These are phyloP conservation scores for Aspergillus sp. DNA, from an alignment of 2,329 filamentous ascomycete genomes.

Conservation along the genomic window DNA sequence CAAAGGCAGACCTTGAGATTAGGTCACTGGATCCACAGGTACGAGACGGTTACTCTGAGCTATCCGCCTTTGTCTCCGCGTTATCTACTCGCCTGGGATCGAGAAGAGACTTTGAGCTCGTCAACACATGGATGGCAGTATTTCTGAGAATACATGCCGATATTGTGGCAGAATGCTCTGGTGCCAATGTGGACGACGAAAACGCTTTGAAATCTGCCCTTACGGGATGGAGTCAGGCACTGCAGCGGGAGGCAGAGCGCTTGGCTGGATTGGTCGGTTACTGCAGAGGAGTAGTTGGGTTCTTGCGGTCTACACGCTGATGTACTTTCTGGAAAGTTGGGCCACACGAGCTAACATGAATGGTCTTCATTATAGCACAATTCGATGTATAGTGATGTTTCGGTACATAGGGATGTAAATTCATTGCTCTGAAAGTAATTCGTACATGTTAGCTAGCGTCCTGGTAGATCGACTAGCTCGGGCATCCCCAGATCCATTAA, in stretches of 20 bases:
- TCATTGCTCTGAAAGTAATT: constrained; percentile 15
- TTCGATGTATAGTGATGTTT: background rate
- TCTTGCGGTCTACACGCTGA: constrained; percentile 64
- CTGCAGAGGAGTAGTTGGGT: constrained; percentile 81
- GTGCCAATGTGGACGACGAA: constrained; percentile 48
- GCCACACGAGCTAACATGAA: too few relatives aligned
- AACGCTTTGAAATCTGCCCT: constrained; percentile 61
- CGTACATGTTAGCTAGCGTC: constrained; percentile 15
- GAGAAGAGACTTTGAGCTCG: constrained; percentile 84
- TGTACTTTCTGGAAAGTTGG: background rate
- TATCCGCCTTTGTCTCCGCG: constrained; percentile 77
- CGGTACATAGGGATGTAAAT: background rate
- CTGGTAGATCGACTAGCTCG: background rate
- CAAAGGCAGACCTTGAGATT: constrained; percentile 86
- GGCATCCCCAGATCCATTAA: background rate
- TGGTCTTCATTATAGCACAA: too few relatives aligned
- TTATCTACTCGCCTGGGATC: constrained; percentile 69
- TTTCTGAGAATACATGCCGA: constrained; percentile 79
- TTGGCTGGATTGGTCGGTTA: constrained; percentile 80
- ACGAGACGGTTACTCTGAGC: constrained; percentile 61
- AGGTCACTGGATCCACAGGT: constrained; percentile 66
- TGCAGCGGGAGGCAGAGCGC: constrained; percentile 70
- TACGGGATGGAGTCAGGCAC: constrained; percentile 69
- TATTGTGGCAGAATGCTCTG: constrained; percentile 50
- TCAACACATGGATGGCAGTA: constrained; percentile 96